Evolutionary conservation across 768 basidiomycete genomes (phyloP).

Genomic region (Lyophyllum decastes): DNA sequence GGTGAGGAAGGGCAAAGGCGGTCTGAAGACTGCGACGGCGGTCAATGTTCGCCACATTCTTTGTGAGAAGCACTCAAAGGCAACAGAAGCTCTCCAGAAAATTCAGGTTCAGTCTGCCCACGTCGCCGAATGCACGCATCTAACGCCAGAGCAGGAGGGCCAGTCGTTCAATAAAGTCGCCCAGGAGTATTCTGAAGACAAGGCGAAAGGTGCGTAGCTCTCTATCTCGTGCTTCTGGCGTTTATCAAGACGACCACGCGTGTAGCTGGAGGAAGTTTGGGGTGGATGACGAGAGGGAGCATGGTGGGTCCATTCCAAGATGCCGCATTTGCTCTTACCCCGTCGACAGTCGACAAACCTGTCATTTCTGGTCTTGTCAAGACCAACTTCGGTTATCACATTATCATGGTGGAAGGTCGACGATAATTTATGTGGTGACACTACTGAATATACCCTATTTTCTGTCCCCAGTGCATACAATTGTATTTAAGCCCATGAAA

Average conservation of each 20-base stretch:
- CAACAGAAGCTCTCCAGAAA: conserved; percentile 75
- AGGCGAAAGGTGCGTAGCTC: conserved; percentile 68
- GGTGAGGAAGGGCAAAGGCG: conserved; percentile 45
- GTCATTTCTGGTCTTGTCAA: conserved; percentile 72
- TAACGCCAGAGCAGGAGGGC: conserved; percentile 50
- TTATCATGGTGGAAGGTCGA: conserved; percentile 90
- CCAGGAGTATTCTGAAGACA: conserved; percentile 89
- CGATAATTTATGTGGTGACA: conserved; percentile 32
- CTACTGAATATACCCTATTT: background rate
- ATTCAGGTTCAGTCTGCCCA: conserved; percentile 58
- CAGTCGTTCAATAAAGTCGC: conserved; percentile 87
- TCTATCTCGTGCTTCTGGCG: background rate
- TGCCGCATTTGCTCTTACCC: conserved; percentile 79
- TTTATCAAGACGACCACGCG: background rate
- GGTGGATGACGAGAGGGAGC: conserved; percentile 85
- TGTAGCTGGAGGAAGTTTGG: conserved; percentile 80
- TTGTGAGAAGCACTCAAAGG: conserved; percentile 86
- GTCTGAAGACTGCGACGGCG: conserved; percentile 76
- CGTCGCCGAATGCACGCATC: background rate
- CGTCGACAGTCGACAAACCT: conserved; percentile 82
- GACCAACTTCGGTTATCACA: conserved; percentile 84
- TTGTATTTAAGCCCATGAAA: background rate
- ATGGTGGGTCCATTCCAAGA: conserved; percentile 92
- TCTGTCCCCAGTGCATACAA: background rate
- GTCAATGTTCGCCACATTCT: conserved; percentile 87